Percentiles rank a stretch among this genome's conserved stretches.
phyloP scores from a whole-genome alignment of 2,329 filamentous ascomycete species.

The Trematosphaeria pertusa region DNA sequence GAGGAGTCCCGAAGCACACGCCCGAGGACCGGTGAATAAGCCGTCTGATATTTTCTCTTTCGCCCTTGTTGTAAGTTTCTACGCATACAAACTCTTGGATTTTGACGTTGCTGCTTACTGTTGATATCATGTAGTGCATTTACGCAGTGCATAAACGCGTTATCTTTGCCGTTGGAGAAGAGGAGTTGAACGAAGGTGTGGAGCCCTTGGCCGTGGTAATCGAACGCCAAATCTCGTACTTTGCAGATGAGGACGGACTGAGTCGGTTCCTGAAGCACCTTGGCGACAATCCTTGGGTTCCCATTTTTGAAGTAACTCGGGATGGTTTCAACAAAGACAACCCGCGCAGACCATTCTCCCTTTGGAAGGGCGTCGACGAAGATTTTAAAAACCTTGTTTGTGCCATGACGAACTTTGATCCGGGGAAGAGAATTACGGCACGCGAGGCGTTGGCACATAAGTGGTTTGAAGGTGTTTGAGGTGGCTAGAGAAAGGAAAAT shows the following conservation, averaged over 20 bases:
- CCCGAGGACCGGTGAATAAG: conserved; percentile 45
- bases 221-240: conserved; percentile 56
- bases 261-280: conserved; percentile 51
- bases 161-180: conserved; percentile 43
- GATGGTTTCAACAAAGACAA: conserved; percentile 51
- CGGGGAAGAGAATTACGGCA: conserved; percentile 40
- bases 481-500: no score
- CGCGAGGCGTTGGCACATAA: conserved; percentile 41
- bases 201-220: conserved; percentile 50
- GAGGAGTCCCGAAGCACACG: conserved; percentile 55
- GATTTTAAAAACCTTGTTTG: conserved; percentile 39
- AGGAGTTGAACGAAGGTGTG: conserved; percentile 40
- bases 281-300: conserved; percentile 40
- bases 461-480: conserved; percentile 25
- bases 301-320: conserved; percentile 36
- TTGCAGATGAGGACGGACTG: conserved; percentile 52
- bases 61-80: conserved; percentile 49
- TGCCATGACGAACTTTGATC: conserved; percentile 43
- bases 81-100: conserved; percentile 18
- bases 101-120: conserved; percentile 2
- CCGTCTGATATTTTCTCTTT: conserved; percentile 54
- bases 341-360: conserved; percentile 48
- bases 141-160: conserved; percentile 50
- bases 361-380: conserved; percentile 21
- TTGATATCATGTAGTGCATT: conserved; percentile 49